phyloP scores from a whole-genome alignment of 345 rosid genomes.

The Populus tremula region DNA sequence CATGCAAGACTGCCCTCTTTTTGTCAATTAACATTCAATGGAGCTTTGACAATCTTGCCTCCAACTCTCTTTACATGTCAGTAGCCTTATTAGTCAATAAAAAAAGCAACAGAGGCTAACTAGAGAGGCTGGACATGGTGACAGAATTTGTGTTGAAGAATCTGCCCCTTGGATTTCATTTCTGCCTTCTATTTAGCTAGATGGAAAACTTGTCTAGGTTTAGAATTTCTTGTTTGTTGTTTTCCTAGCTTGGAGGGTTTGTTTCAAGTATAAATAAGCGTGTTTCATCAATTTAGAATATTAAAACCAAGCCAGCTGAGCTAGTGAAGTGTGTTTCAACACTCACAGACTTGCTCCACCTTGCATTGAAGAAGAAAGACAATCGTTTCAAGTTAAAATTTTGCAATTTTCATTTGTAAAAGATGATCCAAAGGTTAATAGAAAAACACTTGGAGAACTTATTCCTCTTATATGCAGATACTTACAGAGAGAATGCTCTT shows the following conservation, averaged over 20 bases:
- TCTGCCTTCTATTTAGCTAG: no score
- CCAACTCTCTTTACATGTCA: neutral
- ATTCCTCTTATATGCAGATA: neutral
- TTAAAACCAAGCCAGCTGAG: no score
- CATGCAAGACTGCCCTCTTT: neutral
- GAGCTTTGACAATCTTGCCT: neutral
- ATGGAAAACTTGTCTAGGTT: no score
- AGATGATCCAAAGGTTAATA: neutral
- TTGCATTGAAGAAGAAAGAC: neutral
- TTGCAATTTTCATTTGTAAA: neutral
- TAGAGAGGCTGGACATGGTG: neutral
- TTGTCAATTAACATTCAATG: neutral
- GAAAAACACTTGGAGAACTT: neutral
- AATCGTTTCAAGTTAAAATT: neutral
- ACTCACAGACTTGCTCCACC: neutral
- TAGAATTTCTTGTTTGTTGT: no score
- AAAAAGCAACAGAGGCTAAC: neutral
- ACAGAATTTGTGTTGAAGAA: neutral
- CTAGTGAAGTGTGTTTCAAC: neutral
- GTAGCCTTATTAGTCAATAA: neutral
- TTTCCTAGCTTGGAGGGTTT: no score
- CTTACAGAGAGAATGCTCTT: slow-evolving; percentile 48
- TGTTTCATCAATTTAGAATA: no score
- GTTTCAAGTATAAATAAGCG: no score
- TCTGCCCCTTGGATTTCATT: neutral